phyloP scores from a whole-genome alignment of 2,329 filamentous ascomycete genomes.

The Alternaria ventricosa region DNA sequence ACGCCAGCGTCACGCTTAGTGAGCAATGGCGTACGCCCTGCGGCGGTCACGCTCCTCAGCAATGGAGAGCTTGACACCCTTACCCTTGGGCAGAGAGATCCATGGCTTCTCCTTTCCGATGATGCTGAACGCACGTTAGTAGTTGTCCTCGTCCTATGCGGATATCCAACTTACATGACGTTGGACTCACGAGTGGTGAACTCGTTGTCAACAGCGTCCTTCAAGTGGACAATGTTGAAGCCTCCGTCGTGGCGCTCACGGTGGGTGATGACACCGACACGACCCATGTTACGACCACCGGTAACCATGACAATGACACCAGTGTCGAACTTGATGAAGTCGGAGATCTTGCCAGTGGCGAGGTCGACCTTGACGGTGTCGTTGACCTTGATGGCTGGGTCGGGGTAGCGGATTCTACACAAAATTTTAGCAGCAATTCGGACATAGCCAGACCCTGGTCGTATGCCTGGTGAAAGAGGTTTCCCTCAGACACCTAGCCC shows the following conservation, averaged over 20 bases:
- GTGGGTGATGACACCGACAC: constrained; percentile 99
- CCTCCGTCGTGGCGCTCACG: constrained; percentile 99
- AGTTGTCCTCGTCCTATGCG: neutral
- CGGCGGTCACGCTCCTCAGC: constrained; percentile 99
- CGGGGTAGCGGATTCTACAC: constrained; percentile 96
- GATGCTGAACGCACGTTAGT: constrained; percentile 59
- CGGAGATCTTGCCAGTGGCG: constrained; percentile 93
- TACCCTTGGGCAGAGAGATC: constrained; percentile 99
- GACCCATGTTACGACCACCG: constrained; percentile 99
- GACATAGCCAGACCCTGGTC: constrained; percentile 88
- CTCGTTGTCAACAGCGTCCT: constrained; percentile 99
- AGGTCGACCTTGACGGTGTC: constrained; percentile 99
- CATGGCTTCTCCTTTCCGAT: constrained; percentile 99
- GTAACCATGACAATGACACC: constrained; percentile 98
- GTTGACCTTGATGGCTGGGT: constrained; percentile 99
- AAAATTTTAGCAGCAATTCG: constrained; percentile 48
- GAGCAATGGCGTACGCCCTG: constrained; percentile 70
- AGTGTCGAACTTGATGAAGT: constrained; percentile 99
- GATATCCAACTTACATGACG: constrained; percentile 69
- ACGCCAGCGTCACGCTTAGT: constrained; percentile 47
- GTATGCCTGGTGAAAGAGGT: constrained; percentile 87
- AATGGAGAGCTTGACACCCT: constrained; percentile 98
- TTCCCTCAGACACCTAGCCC: constrained; percentile 46
- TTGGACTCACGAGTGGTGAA: constrained; percentile 99
- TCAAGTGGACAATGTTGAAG: constrained; percentile 99